A percentile compares a stretch with the other conserved stretches of the same genome.
Conservation (phyloP, 257 asterid genomes). For the Salvia splendens region DNA sequence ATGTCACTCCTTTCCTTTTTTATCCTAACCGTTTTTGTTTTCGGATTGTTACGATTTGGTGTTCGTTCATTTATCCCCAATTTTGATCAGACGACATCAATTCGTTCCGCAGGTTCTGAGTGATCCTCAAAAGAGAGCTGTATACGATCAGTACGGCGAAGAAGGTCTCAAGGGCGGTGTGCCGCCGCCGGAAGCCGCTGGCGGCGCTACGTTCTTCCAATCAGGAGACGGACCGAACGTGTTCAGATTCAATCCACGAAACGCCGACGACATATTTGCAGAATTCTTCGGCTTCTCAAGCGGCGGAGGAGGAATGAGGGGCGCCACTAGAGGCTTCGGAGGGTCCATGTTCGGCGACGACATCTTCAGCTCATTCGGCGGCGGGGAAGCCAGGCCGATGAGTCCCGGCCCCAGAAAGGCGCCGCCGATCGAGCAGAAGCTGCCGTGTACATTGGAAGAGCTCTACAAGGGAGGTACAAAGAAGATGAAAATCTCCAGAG, state of each 20-base stretch:
- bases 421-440: slow-evolving; percentile 62
- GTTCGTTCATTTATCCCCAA: background rate
- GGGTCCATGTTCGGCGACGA: slow-evolving; percentile 75
- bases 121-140: slow-evolving; percentile 76
- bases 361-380: slow-evolving; percentile 71
- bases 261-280: slow-evolving; percentile 73
- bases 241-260: slow-evolving; percentile 75
- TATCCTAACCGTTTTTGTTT: background rate
- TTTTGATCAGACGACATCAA: background rate
- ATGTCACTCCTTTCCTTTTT: background rate
- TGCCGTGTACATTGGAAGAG: slow-evolving; percentile 80
- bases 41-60: background rate
- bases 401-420: slow-evolving; percentile 67
- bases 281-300: slow-evolving; percentile 75
- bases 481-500: slow-evolving; percentile 89
- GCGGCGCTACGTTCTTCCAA: slow-evolving; percentile 70
- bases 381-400: slow-evolving; percentile 44
- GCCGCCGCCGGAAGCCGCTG: slow-evolving; percentile 66
- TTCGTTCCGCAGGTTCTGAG: slow-evolving; percentile 58
- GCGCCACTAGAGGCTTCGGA: slow-evolving; percentile 53
- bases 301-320: slow-evolving; percentile 56
- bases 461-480: slow-evolving; percentile 81
- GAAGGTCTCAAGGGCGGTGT: slow-evolving; percentile 87
- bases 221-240: slow-evolving; percentile 74
- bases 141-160: slow-evolving; percentile 88